Conservation (phyloP, 2,329 filamentous ascomycete species). For the Penicillium polonicum region DNA sequence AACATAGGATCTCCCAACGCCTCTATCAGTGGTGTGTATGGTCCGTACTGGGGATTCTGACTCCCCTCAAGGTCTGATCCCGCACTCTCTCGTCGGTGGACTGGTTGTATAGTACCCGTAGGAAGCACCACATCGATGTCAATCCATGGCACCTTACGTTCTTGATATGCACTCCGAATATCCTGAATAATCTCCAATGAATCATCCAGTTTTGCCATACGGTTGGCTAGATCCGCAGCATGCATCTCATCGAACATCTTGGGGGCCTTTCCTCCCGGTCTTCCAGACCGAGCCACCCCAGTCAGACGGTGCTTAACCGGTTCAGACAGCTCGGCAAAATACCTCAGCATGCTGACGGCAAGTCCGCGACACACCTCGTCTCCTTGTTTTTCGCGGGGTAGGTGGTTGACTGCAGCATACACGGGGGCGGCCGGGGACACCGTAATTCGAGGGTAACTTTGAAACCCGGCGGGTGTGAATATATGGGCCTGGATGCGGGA, state of each 20-base stretch:
- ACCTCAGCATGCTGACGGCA: slow-evolving; percentile 90
- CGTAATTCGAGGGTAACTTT: slow-evolving; percentile 86
- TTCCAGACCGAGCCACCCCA: slow-evolving; percentile 51
- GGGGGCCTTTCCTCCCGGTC: slow-evolving; percentile 61
- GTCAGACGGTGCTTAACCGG: slow-evolving; percentile 70
- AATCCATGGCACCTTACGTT: slow-evolving; percentile 78
- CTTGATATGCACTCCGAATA: slow-evolving; percentile 72
- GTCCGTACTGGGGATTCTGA: slow-evolving; percentile 63
- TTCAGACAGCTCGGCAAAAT: slow-evolving; percentile 83
- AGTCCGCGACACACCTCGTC: slow-evolving; percentile 89
- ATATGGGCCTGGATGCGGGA: slow-evolving; percentile 94
- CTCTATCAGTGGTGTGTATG: slow-evolving; percentile 73
- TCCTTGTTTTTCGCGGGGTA: slow-evolving; percentile 91
- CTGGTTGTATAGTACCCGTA: slow-evolving; percentile 67
- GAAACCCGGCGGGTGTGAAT: slow-evolving; percentile 82
- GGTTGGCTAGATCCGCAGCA: slow-evolving; percentile 82
- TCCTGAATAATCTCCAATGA: slow-evolving; percentile 69
- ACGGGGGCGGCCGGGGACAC: slow-evolving; percentile 89
- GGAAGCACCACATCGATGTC: slow-evolving; percentile 87
- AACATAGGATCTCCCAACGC: slow-evolving; percentile 82
- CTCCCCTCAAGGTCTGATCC: slow-evolving; percentile 43
- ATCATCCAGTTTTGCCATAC: slow-evolving; percentile 80
- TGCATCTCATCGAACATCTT: slow-evolving; percentile 85
- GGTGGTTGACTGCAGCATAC: slow-evolving; percentile 83
- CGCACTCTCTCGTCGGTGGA: slow-evolving; percentile 59